A percentile compares a stretch with the other conserved stretches of the same genome.
Conservation (phyloP, 768 basidiomycete genomes). For the Mycena floridula region DNA sequence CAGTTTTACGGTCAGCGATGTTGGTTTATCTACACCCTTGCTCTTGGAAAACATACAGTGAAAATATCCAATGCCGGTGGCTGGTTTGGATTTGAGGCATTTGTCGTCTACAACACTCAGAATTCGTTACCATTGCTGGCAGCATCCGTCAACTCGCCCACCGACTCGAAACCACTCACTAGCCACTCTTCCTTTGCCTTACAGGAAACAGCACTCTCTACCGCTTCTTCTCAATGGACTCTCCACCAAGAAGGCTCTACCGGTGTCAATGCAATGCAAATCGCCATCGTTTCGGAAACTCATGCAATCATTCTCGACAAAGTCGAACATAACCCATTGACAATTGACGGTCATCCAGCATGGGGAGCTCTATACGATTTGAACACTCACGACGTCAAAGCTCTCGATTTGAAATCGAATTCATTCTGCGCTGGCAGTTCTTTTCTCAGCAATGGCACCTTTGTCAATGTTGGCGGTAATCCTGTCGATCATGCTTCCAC, state of each 20-base stretch:
- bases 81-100: background rate
- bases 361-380: slow-evolving; percentile 78
- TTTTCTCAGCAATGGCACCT: slow-evolving; percentile 70
- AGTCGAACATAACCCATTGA: slow-evolving; percentile 79
- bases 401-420: slow-evolving; percentile 66
- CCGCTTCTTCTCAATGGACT: slow-evolving; percentile 37
- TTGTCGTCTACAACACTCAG: too few species aligned
- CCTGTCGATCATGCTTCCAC: slow-evolving; percentile 64
- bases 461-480: slow-evolving; percentile 79
- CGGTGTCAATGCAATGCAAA: slow-evolving; percentile 76
- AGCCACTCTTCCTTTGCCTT: slow-evolving; percentile 1
- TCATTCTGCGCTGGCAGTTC: slow-evolving; percentile 85
- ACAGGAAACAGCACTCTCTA: background rate
- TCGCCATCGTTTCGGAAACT: slow-evolving; percentile 58
- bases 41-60: slow-evolving; percentile 48
- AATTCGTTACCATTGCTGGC: background rate
- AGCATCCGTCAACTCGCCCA: background rate
- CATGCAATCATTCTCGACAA: slow-evolving; percentile 78
- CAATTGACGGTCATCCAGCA: slow-evolving; percentile 68
- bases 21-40: slow-evolving; percentile 54
- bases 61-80: slow-evolving; percentile 41
- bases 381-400: slow-evolving; percentile 50
- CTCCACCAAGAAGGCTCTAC: slow-evolving; percentile 61
- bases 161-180: background rate
- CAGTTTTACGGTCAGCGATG: slow-evolving; percentile 48